Evolutionary conservation across 768 basidiomycete species (phyloP).

Genomic region (Hirschioporus abietinus): DNA sequence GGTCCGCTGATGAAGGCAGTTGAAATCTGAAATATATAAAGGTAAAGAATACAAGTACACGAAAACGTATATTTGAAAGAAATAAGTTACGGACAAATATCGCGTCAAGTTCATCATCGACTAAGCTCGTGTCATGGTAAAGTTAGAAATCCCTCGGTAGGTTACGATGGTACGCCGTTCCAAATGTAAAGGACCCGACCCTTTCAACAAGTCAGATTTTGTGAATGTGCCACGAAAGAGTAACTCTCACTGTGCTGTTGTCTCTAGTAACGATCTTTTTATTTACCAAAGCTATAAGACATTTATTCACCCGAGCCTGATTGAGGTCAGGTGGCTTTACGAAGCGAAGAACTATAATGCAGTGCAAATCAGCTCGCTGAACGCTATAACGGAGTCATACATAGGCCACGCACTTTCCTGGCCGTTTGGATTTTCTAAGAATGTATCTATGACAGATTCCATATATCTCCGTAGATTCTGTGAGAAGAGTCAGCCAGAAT

Average conservation of each 20-base stretch:
- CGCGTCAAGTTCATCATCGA: neutral
- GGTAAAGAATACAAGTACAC: neutral
- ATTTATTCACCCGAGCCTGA: slow-evolving; percentile 90
- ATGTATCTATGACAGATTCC: slow-evolving; percentile 72
- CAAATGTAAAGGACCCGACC: slow-evolving; percentile 7
- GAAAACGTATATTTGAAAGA: neutral
- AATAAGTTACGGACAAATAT: neutral
- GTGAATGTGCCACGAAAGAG: neutral
- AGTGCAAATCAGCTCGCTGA: neutral
- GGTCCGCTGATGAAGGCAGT: neutral
- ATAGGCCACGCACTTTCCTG: slow-evolving; percentile 50
- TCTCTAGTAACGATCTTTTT: slow-evolving; percentile 81
- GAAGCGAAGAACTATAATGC: slow-evolving; percentile 61
- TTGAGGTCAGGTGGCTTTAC: slow-evolving; percentile 77
- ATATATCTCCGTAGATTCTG: slow-evolving; percentile 72
- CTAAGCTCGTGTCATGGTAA: neutral
- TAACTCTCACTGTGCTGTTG: slow-evolving; percentile 45
- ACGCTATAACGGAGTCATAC: neutral
- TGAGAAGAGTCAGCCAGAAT: slow-evolving; percentile 5
- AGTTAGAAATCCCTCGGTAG: neutral
- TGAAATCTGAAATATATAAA: neutral
- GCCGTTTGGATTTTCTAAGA: slow-evolving; percentile 58
- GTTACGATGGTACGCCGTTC: slow-evolving; percentile 7
- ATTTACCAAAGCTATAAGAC: slow-evolving; percentile 85
- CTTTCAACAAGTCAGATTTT: slow-evolving; percentile 2